Base-by-base conservation (phyloP, 2,329 filamentous ascomycete genomes). In the Aspergillus sojae region DNA sequence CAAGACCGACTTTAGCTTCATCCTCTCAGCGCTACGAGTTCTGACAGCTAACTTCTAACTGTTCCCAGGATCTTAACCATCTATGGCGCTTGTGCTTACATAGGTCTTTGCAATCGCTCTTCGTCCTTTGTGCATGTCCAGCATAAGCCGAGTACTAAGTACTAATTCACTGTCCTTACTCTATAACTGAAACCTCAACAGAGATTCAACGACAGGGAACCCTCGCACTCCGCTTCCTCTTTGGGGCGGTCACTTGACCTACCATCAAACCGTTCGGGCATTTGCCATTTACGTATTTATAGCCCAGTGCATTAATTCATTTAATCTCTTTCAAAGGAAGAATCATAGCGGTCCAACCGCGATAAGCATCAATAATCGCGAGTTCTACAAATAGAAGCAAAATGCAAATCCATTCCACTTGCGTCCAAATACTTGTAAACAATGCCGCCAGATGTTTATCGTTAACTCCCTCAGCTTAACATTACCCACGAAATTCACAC, bases 361-460 rank as follows among this genome's bases (percentile, higher is more conserved):
- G 52, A 39, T 55, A 55, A 55, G 50, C 30, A 54, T 19, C 30
- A 16, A 34, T 54, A 34, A 14, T 19, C 32, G 32, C 32, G 32
- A 19, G 14, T 26, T 36, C 52, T 55, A 55, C 52, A 39, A 55
- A 55, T 55, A 55, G 52, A 55, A 55, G 21, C 32, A 26, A 11
- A 7, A 39, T 3, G 32, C 52, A 30, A 23, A 39, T 55, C 32
- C 5, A 55, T 55, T 39, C 30, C 34, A 30, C 14, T 39, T 39
- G n/a, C 34, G 21, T 55, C 52, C 11, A n/a, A 6, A 1, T 10
- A 34, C 26, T 28, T 5, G n/a, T 54, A 54, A 55, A 36, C 52
- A 39, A 4, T 39, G 30, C n/a, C 19, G 19, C 21, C 12, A 12
- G 52, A 26, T 39, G 32, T 23, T 26, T 39, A 39, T 55, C 9